A percentile compares a stretch with the other conserved stretches of the same genome.
Evolutionary conservation across 495 filamentous ascomycete genomes (phyloP).

Genomic region (Penicillium lividum): DNA sequence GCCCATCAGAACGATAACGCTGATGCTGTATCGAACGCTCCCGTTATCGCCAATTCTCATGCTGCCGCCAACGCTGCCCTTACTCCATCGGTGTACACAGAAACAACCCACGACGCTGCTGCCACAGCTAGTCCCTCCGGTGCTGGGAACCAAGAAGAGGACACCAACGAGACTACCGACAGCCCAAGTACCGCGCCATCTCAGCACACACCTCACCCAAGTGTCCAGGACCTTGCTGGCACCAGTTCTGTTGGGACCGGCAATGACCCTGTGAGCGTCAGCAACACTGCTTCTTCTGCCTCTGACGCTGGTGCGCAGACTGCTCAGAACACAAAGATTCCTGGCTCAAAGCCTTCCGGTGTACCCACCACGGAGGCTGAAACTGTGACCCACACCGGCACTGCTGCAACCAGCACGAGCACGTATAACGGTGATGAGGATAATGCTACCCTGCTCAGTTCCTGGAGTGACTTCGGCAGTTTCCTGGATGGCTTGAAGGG

Average conservation of each 20-base stretch:
- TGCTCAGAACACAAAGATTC: not conserved
- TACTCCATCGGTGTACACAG: not conserved
- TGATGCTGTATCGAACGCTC: conserved; percentile 3
- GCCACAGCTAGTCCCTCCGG: not conserved
- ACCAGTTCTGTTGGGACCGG: not conserved
- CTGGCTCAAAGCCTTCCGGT: not conserved
- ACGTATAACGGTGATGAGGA: conserved; percentile 7
- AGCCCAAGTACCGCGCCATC: not conserved
- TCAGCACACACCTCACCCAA: not conserved
- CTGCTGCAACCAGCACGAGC: conserved; percentile 6
- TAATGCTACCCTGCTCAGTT: conserved; percentile 18
- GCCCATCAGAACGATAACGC: conserved; percentile 4
- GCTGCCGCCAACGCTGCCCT: not conserved
- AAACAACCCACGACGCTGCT: conserved; percentile 4
- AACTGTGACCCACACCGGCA: conserved; percentile 5
- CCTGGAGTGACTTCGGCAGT: conserved; percentile 40
- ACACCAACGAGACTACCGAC: not conserved
- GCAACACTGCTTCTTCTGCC: conserved; percentile 1
- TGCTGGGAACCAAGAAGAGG: not conserved
- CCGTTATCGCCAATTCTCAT: conserved; percentile 1
- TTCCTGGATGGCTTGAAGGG: conserved; percentile 41
- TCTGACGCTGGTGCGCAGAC: not conserved
- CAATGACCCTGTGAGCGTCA: conserved; percentile 2
- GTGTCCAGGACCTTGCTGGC: not conserved
- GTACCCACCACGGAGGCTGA: not conserved